phyloP scores from a whole-genome alignment of 164 flowering plant genomes.

The Cinnamomum chago region DNA sequence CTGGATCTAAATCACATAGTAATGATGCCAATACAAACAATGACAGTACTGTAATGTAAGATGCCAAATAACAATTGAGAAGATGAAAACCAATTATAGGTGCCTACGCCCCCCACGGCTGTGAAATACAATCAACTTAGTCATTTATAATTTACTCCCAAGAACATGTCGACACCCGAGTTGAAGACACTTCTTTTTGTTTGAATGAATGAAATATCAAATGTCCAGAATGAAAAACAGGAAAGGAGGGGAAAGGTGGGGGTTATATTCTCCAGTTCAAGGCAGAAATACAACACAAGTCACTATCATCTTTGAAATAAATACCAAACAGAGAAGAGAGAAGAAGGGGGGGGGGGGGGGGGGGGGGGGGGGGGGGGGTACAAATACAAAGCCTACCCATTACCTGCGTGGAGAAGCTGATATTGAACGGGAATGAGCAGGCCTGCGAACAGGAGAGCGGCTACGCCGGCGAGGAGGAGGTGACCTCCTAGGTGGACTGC shows the following conservation, averaged over 20 bases:
- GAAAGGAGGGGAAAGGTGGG: neutral
- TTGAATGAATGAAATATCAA: no score
- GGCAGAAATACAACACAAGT: neutral
- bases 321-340: neutral
- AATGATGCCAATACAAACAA: no score
- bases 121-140: no score
- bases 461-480: constrained; percentile 74
- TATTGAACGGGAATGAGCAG: constrained; percentile 70
- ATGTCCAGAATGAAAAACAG: no score
- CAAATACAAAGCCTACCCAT: neutral
- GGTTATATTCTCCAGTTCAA: neutral
- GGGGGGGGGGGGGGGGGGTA: neutral
- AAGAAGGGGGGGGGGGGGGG: neutral
- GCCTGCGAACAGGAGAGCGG: constrained; percentile 90
- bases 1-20: neutral
- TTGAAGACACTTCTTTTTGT: no score
- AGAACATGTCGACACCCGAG: no score
- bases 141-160: no score
- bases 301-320: neutral
- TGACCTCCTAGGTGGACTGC: constrained; percentile 91
- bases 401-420: constrained; percentile 89
- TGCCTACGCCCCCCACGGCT: no score
- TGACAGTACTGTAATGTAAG: neutral
- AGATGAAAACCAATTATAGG: neutral
- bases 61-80: neutral